These are phyloP conservation scores for Debaryomyces sp. DNA, from an alignment of 1,139 yeast genomes.

Conservation along the genomic window DNA sequence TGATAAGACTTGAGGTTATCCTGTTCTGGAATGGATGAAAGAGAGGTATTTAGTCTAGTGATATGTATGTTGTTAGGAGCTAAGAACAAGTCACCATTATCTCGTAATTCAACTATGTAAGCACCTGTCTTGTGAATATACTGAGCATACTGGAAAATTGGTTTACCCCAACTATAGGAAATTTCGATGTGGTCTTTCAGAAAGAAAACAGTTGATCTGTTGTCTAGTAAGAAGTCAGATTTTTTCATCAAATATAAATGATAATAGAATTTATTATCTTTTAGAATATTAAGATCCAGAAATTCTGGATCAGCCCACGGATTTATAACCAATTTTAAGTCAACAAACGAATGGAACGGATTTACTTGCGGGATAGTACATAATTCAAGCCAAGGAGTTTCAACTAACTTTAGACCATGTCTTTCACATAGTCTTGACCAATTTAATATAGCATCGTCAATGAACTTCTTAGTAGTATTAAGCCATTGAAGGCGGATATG, in stretches of 20 bases:
- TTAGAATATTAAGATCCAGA: constrained; percentile 46
- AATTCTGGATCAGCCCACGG: constrained; percentile 71
- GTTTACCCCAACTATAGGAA: constrained; percentile 89
- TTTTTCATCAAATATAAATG: constrained; percentile 63
- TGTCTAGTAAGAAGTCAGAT: constrained; percentile 80
- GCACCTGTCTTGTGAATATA: constrained; percentile 89
- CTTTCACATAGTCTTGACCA: constrained; percentile 86
- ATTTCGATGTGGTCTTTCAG: constrained; percentile 57
- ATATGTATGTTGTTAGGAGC: constrained; percentile 82
- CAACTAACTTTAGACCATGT: constrained; percentile 86
- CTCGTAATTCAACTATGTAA: constrained; percentile 84
- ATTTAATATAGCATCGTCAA: constrained; percentile 82
- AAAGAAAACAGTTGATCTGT: constrained; percentile 70
- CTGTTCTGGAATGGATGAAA: constrained; percentile 27
- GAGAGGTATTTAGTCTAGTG: constrained; percentile 54
- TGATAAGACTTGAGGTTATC: constrained; percentile 33
- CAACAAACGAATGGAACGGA: constrained; percentile 88
- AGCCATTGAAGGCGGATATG: constrained; percentile 93
- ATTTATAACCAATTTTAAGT: constrained; percentile 60
- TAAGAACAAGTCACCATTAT: constrained; percentile 76
- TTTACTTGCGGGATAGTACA: constrained; percentile 73
- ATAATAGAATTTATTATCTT: constrained; percentile 58
- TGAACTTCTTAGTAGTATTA: constrained; percentile 82
- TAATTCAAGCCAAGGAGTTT: constrained; percentile 88
- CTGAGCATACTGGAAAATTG: constrained; percentile 80